Evolutionary conservation across 1,284 basidiomycete species (phyloP).

Genomic region (Mycena citricolor): DNA sequence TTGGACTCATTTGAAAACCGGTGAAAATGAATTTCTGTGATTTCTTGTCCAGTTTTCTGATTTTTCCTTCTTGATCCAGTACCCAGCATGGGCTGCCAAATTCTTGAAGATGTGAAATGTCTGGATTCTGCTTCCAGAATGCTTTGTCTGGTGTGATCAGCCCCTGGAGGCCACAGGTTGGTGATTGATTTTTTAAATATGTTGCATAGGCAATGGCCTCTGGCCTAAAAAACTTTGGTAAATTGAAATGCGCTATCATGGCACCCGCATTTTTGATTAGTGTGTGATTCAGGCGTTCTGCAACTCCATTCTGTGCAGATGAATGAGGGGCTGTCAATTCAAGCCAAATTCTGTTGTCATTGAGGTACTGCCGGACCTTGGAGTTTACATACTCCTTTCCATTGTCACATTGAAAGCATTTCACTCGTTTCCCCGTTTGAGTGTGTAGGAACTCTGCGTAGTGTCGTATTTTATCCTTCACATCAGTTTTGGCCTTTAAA

Average conservation of each 20-base stretch:
- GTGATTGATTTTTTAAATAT: slow-evolving; percentile 30
- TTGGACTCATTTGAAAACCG: neutral
- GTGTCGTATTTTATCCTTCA: slow-evolving; percentile 15
- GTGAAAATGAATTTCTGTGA: slow-evolving; percentile 30
- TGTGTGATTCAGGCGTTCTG: slow-evolving; percentile 39
- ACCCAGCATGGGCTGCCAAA: slow-evolving; percentile 20
- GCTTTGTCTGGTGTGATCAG: slow-evolving; percentile 28
- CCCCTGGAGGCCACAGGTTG: slow-evolving; percentile 23
- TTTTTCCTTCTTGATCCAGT: slow-evolving; percentile 5
- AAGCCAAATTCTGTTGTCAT: slow-evolving; percentile 24
- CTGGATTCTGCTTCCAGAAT: slow-evolving; percentile 24
- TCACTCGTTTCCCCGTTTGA: slow-evolving; percentile 22
- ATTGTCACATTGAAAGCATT: slow-evolving; percentile 26
- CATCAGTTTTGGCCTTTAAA: slow-evolving; percentile 23
- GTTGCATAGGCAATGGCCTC: slow-evolving; percentile 36
- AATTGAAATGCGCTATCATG: slow-evolving; percentile 30
- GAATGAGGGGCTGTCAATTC: slow-evolving; percentile 37
- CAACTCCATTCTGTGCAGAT: slow-evolving; percentile 38
- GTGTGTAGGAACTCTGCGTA: slow-evolving; percentile 11
- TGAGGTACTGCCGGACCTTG: slow-evolving; percentile 19
- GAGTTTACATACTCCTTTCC: slow-evolving; percentile 28
- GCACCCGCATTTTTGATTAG: slow-evolving; percentile 27
- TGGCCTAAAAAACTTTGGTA: slow-evolving; percentile 39
- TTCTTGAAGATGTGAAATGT: slow-evolving; percentile 21
- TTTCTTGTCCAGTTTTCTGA: slow-evolving; percentile 18